These are phyloP conservation scores for Andrographis paniculata DNA, from an alignment of 305 asterid genomes.

Conservation along the genomic window DNA sequence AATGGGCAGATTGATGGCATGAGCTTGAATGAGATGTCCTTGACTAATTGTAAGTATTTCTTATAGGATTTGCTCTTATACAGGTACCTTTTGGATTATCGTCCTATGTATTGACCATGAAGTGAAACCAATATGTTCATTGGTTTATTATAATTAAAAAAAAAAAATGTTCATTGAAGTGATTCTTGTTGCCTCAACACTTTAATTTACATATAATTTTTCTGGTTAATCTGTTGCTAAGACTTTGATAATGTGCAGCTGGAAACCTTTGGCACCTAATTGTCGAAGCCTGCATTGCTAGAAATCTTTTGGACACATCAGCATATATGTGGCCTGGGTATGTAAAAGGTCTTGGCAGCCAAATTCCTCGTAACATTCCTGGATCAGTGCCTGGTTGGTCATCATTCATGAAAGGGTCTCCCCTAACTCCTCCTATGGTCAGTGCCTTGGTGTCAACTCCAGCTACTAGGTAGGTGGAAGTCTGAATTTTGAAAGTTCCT, in stretches of 20 bases:
- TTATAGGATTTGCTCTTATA: slow-evolving; percentile 3
- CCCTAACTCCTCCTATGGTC: slow-evolving; percentile 69
- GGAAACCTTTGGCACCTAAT: slow-evolving; percentile 88
- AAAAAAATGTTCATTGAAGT: no score
- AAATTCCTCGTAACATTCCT: slow-evolving; percentile 69
- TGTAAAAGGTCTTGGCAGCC: slow-evolving; percentile 74
- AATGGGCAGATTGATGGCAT: slow-evolving; percentile 78
- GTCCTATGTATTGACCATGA: slow-evolving; percentile 6
- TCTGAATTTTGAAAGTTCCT: slow-evolving; percentile 15
- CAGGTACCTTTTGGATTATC: slow-evolving; percentile 15
- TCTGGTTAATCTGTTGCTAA: slow-evolving; percentile 12
- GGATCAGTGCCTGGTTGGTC: slow-evolving; percentile 86
- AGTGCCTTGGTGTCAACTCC: slow-evolving; percentile 78
- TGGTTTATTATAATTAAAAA: no score
- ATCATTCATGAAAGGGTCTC: slow-evolving; percentile 76
- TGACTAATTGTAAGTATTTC: slow-evolving; percentile 66
- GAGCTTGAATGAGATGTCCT: slow-evolving; percentile 77
- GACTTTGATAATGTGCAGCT: slow-evolving; percentile 50
- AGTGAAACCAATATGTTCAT: no score
- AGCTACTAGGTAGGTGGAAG: slow-evolving; percentile 73
- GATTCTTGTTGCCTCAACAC: no score
- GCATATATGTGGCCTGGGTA: slow-evolving; percentile 97
- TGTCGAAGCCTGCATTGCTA: slow-evolving; percentile 95
- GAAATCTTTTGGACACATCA: slow-evolving; percentile 83
- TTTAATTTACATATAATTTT: slow-evolving; percentile 6